These are phyloP conservation scores for Exophiala calicioides DNA, from an alignment of 2,329 filamentous ascomycete species.

Conservation along the genomic window DNA sequence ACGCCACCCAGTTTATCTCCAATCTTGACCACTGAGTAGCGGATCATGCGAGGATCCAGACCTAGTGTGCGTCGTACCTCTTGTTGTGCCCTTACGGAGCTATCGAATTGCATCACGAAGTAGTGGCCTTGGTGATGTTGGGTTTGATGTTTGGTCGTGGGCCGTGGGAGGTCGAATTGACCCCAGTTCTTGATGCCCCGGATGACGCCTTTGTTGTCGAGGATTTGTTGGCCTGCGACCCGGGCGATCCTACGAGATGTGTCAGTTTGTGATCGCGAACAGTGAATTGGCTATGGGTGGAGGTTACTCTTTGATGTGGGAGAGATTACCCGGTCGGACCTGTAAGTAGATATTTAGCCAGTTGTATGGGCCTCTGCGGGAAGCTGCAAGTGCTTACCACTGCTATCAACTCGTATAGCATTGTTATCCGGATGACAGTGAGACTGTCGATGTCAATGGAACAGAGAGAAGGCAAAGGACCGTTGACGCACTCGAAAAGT, in stretches of 20 bases:
- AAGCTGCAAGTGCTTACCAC: conserved; percentile 64
- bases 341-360: conserved; percentile 43
- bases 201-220: conserved; percentile 66
- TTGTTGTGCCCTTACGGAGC: conserved; percentile 71
- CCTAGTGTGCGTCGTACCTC: conserved; percentile 73
- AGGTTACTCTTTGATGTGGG: conserved; percentile 91
- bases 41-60: conserved; percentile 87
- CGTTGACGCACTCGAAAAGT: no score
- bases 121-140: conserved; percentile 86
- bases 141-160: conserved; percentile 76
- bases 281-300: conserved; percentile 32
- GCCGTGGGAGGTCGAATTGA: conserved; percentile 79
- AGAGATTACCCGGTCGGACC: conserved; percentile 88
- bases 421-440: conserved; percentile 42
- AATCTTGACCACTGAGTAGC: conserved; percentile 82
- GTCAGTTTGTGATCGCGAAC: conserved; percentile 10
- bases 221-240: conserved; percentile 20
- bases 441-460: neutral
- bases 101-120: conserved; percentile 97
- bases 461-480: neutral
- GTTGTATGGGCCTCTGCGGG: neutral
- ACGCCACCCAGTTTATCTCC: conserved; percentile 67
- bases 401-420: conserved; percentile 98
- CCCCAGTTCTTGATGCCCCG: conserved; percentile 96
- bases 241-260: conserved; percentile 20